phyloP scores from a whole-genome alignment of 2,329 filamentous ascomycete species.

The Pseudocercospora vitis region DNA sequence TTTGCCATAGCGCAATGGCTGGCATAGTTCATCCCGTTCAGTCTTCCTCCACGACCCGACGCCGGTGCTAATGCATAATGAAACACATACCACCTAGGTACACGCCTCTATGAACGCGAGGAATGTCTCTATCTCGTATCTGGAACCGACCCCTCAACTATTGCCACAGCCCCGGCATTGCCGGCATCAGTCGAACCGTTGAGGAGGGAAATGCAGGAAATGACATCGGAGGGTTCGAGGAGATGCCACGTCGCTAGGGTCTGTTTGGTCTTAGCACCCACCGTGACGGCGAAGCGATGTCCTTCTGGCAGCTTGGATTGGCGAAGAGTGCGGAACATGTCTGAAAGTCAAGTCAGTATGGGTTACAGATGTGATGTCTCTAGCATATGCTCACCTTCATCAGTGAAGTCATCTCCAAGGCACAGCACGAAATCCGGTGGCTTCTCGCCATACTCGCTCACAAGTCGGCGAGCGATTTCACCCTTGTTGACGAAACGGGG shows the following conservation, averaged over 20 bases:
- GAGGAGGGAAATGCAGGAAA: conserved; percentile 47
- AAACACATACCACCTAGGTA: not conserved
- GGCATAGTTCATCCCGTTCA: not conserved
- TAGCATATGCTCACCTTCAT: conserved; percentile 68
- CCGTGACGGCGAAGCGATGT: conserved; percentile 84
- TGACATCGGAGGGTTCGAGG: conserved; percentile 82
- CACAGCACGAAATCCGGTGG: conserved; percentile 85
- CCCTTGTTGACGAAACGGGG: conserved; percentile 98
- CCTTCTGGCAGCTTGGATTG: conserved; percentile 58
- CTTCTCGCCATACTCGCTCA: conserved; percentile 68
- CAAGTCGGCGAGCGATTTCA: conserved; percentile 82
- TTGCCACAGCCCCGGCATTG: conserved; percentile 33
- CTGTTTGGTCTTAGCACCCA: conserved; percentile 87
- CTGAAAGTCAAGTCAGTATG: conserved; percentile 41
- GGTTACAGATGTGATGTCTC: conserved; percentile 19
- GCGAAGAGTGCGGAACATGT: conserved; percentile 79
- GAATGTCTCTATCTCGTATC: conserved; percentile 21
- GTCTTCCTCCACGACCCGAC: not conserved
- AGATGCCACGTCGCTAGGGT: conserved; percentile 89
- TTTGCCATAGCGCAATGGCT: not conserved
- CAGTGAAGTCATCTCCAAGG: conserved; percentile 91
- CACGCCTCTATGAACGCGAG: not conserved
- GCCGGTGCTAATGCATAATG: conserved; percentile 14
- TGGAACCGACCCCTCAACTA: conserved; percentile 32
- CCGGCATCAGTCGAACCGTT: conserved; percentile 36